Conservation (phyloP, 2,329 filamentous ascomycete genomes). For the Berkeleyomyces rouxiae region DNA sequence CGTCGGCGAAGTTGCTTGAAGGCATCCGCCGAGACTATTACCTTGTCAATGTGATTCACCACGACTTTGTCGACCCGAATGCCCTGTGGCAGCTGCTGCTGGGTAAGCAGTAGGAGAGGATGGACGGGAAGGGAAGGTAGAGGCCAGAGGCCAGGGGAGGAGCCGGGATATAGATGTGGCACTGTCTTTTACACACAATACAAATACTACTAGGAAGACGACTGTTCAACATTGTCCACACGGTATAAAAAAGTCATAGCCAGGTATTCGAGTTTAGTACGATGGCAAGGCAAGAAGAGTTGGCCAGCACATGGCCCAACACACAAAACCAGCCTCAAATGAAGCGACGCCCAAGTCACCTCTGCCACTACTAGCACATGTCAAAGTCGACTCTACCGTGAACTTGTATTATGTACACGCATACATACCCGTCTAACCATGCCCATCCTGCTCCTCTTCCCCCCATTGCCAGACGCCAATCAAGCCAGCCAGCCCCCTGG, state of each 20-base stretch:
- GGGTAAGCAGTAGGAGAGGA: conserved; percentile 20
- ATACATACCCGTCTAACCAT: no score
- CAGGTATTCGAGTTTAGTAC: not conserved
- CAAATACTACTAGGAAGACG: not conserved
- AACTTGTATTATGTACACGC: no score
- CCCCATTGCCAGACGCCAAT: no score
- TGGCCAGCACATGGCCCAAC: not conserved
- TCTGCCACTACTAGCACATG: no score
- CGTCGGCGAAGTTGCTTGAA: conserved; percentile 56
- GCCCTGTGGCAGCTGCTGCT: conserved; percentile 54
- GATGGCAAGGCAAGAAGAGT: not conserved
- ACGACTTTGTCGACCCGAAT: conserved; percentile 54
- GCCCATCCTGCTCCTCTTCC: no score
- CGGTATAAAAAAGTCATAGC: not conserved
- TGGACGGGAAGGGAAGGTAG: not conserved
- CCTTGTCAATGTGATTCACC: conserved; percentile 83
- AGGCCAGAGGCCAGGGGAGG: not conserved
- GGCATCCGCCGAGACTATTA: conserved; percentile 53
- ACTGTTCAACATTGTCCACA: not conserved
- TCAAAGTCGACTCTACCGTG: no score
- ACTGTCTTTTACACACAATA: not conserved
- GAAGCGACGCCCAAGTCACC: no score
- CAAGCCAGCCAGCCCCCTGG: no score
- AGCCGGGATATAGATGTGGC: not conserved
- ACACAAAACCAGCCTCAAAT: not conserved